A percentile compares a stretch with the other conserved stretches of the same genome.
Evolutionary conservation across 2,329 filamentous ascomycete species (phyloP).

Genomic region (Trichothecium roseum): DNA sequence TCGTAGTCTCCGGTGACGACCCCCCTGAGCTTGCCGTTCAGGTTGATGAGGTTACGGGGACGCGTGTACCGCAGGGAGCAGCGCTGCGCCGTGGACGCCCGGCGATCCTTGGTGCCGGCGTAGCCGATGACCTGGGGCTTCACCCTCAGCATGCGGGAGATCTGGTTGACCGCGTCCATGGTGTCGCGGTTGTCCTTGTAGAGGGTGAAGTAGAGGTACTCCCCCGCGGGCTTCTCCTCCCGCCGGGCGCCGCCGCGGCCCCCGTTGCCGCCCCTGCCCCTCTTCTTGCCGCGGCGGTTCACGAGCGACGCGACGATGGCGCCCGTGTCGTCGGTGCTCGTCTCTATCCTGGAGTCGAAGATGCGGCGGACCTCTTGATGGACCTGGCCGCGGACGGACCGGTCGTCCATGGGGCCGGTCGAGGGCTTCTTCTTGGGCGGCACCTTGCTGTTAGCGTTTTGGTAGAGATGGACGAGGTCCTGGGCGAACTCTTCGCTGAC

Average conservation of each 20-base stretch:
- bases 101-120: slow-evolving; percentile 83
- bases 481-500: slow-evolving; percentile 27
- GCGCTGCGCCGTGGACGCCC: slow-evolving; percentile 76
- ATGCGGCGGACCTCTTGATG: slow-evolving; percentile 64
- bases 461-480: slow-evolving; percentile 30
- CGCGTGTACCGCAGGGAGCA: slow-evolving; percentile 51
- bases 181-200: slow-evolving; percentile 98
- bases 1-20: slow-evolving; percentile 70
- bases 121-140: slow-evolving; percentile 64
- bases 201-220: slow-evolving; percentile 81
- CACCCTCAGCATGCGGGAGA: slow-evolving; percentile 63
- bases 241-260: slow-evolving; percentile 12
- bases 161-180: slow-evolving; percentile 75
- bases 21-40: slow-evolving; percentile 55
- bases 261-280: slow-evolving; percentile 9
- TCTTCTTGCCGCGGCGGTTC: slow-evolving; percentile 23
- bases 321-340: slow-evolving; percentile 46
- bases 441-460: slow-evolving; percentile 19
- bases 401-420: slow-evolving; percentile 32
- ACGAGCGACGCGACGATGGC: slow-evolving; percentile 60
- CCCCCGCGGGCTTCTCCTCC: slow-evolving; percentile 39
- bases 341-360: slow-evolving; percentile 70
- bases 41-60: slow-evolving; percentile 48
- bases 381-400: slow-evolving; percentile 32
- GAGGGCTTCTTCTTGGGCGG: slow-evolving; percentile 18